Evolutionary conservation across 805 yeast species (phyloP), one percentile per base, ranked within the genome.

Genomic region (Pichia heedii): DNA sequence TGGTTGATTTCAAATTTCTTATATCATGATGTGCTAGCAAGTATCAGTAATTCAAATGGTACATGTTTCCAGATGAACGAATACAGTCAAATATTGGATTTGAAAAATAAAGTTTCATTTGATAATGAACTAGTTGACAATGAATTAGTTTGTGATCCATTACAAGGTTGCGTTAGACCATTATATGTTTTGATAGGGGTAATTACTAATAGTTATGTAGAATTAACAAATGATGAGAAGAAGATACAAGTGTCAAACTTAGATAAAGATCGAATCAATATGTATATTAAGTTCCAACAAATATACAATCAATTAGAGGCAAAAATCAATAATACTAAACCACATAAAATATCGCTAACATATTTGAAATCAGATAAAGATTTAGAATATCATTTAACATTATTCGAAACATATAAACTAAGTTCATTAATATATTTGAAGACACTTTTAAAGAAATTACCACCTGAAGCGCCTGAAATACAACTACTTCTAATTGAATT

Each of bases 121-220:
- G 22, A 19, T 20, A 37, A 35, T 6, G 46, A 40, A 35, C 18
- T 51, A 18, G 22, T 43, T 22, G 54, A 51, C 29, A 37, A 43
- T 22, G 50, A 50, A 10, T 22, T 40, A 13, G 51, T 51, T 20
- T 48, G 52, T 15, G 70, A 67, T 45, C 69, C 71, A 2, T 54
- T 61, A 37, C 72, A 68, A 45, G 72, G 72, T 10, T 65, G 69
- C 47, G 57, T 62, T 16, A 60, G 66, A 41, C 67, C 70, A 8
- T 45, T 67, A 18, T 60, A 55, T 40, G 45, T 65, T 20, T 38
- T 65, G 10, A 47, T 67, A 24, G 70, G 70, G 8, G 68, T 66
- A 37, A 59, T 68, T 2, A 54, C 62, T 49, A 66, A 66, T 43
- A 32, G 50, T 5, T 42, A 29, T 37, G 49, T 42, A 29, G 43